A percentile compares a stretch with the other conserved stretches of the same genome.
Conservation (phyloP, 306 rosid genomes). For the Mucuna pruriens region DNA sequence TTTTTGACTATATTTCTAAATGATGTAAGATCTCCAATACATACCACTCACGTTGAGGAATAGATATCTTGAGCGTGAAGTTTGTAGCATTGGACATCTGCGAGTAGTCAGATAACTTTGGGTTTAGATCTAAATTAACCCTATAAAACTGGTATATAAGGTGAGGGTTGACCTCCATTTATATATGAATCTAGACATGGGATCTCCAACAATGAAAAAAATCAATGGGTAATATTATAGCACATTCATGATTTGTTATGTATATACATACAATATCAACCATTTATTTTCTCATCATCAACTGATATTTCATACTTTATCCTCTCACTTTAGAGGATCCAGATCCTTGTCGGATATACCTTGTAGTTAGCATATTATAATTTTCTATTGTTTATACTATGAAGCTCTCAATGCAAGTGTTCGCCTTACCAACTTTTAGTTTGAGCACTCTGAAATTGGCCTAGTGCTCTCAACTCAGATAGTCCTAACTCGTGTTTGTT, state of each 20-base stretch:
- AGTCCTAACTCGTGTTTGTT: slow-evolving; percentile 25
- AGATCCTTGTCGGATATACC: background rate
- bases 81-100: too few species aligned
- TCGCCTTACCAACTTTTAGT: background rate
- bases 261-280: too few species aligned
- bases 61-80: too few species aligned
- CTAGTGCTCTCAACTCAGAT: background rate
- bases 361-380: background rate
- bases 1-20: too few species aligned
- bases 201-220: too few species aligned
- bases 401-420: background rate
- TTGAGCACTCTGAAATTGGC: background rate
- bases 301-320: background rate
- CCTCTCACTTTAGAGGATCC: background rate
- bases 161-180: too few species aligned
- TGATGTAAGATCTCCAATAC: too few species aligned
- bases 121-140: too few species aligned
- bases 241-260: background rate
- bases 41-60: too few species aligned
- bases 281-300: background rate
- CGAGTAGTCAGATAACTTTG: too few species aligned
- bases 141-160: too few species aligned
- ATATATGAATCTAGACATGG: too few species aligned
- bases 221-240: background rate
- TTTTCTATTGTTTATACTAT: background rate